Base-by-base conservation (phyloP, 805 yeast genomes). In the Wickerhamomyces kurtzmanii region DNA sequence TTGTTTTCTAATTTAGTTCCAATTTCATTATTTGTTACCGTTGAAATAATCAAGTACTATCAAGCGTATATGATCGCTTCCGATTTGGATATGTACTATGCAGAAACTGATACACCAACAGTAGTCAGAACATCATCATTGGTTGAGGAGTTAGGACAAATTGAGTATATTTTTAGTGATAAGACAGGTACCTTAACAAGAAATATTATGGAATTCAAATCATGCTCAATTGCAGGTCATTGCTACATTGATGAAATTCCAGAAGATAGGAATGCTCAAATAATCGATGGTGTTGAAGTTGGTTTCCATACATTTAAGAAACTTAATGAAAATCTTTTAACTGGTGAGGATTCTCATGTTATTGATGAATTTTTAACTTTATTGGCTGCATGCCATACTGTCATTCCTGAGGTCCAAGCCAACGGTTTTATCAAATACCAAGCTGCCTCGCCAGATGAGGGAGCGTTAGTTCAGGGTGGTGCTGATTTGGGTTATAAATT, bases 381-480 rank as follows among this genome's bases (percentile, higher is more conserved):
- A 27, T 61, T 91, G 33, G 84, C 97, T 22, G 75, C 94, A 0
- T 91, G 98, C 51, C 99, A 91, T 47, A 93, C 99, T 0, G 99
- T 91, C 22, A 91, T 91, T 36, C 99, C 99, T 1, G 98, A 91
- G 51, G 60, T 69, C 12, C 67, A 65, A 34, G 75, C 65, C 1
- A 61, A 59, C 31, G 83, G 81, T 0, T 41, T 65, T 3, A 76
- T 91, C 37, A 87, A 84, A 51, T 91, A 93, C 51, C 99, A 91
- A 56, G 98, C 99, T 1, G 96, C 98, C 0, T 87, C 97, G 1
- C 98, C 98, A 0, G 99, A 91, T 59, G 98, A 93, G 61, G 98
- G 98, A 28, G 99, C 99, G 0, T 64, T 91, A 36, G 99, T 91
- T 3, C 86, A 87, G 43, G 99, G 99, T 33, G 97, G 95, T 12